phyloP scores from a whole-genome alignment of 2,329 filamentous ascomycete species.

The Ceratocystis variospora region DNA sequence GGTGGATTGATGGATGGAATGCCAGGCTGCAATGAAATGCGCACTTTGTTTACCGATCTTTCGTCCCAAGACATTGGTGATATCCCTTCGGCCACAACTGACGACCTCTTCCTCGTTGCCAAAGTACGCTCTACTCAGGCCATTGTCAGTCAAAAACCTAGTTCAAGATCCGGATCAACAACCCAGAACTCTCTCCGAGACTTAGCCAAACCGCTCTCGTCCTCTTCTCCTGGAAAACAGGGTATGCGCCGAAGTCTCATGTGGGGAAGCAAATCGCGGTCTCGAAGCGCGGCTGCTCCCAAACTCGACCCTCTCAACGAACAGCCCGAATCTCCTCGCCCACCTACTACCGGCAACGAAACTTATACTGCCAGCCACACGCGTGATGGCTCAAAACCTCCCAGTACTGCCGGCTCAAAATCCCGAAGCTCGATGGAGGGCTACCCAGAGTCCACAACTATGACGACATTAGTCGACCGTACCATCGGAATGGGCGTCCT shows the following conservation, averaged over 20 bases:
- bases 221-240: slow-evolving; percentile 33
- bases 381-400: slow-evolving; percentile 27
- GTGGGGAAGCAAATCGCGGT: slow-evolving; percentile 47
- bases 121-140: slow-evolving; percentile 53
- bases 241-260: slow-evolving; percentile 50
- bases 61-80: slow-evolving; percentile 60
- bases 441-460: slow-evolving; percentile 22
- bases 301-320: slow-evolving; percentile 47
- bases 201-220: slow-evolving; percentile 33
- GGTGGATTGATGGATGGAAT: slow-evolving; percentile 57
- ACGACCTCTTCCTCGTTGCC: slow-evolving; percentile 70
- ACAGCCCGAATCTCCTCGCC: slow-evolving; percentile 32
- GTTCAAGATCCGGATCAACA: slow-evolving; percentile 38
- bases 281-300: slow-evolving; percentile 31
- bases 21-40: slow-evolving; percentile 52
- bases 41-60: slow-evolving; percentile 78
- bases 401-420: slow-evolving; percentile 44
- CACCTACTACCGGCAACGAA: slow-evolving; percentile 26
- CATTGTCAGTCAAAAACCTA: slow-evolving; percentile 34
- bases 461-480: slow-evolving; percentile 30
- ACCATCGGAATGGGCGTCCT: slow-evolving; percentile 66
- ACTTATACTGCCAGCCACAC: slow-evolving; percentile 32
- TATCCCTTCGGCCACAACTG: slow-evolving; percentile 48
- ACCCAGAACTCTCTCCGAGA: slow-evolving; percentile 32
- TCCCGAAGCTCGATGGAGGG: slow-evolving; percentile 29